Conservation (phyloP, 345 rosid species). For the Hypericum androsaemum region DNA sequence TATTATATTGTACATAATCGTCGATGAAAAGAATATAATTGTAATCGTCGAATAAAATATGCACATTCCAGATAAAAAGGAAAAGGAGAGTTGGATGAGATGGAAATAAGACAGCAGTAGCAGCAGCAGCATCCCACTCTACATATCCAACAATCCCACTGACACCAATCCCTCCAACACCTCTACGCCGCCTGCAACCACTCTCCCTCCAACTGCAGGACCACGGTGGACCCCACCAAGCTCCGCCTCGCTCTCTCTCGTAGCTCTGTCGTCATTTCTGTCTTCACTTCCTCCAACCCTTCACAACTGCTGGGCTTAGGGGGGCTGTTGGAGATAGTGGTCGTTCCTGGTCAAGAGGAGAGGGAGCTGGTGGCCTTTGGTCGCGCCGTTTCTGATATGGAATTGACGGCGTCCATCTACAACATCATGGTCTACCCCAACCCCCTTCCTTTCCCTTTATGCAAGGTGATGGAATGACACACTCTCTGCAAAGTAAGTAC, state of each 20-base stretch:
- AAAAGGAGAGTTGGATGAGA: slow-evolving; percentile 2
- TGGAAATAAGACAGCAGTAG: slow-evolving; percentile 48
- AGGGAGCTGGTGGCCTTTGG: slow-evolving; percentile 72
- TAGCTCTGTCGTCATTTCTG: slow-evolving; percentile 58
- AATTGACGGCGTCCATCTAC: slow-evolving; percentile 73
- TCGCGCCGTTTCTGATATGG: slow-evolving; percentile 70
- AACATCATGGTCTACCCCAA: slow-evolving; percentile 57
- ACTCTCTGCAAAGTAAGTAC: slow-evolving; percentile 56
- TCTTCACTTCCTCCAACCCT: slow-evolving; percentile 36
- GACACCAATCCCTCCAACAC: slow-evolving; percentile 37
- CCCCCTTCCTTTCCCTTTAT: slow-evolving; percentile 8
- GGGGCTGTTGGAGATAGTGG: slow-evolving; percentile 28
- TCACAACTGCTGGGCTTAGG: slow-evolving; percentile 20
- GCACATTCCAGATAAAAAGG: too few species aligned
- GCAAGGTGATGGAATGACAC: slow-evolving; percentile 83
- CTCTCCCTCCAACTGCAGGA: slow-evolving; percentile 47
- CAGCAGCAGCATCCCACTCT: slow-evolving; percentile 38
- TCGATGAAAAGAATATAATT: too few species aligned
- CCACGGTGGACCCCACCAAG: slow-evolving; percentile 45
- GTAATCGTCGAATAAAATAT: too few species aligned
- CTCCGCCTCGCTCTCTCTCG: slow-evolving; percentile 53
- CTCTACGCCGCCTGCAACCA: slow-evolving; percentile 52
- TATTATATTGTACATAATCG: too few species aligned
- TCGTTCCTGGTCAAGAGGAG: slow-evolving; percentile 20
- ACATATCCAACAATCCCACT: slow-evolving; percentile 51